Evolutionary conservation across 2,329 filamentous ascomycete genomes (phyloP), one percentile per base, ranked within the genome.

Genomic region (Botrytis cinerea): DNA sequence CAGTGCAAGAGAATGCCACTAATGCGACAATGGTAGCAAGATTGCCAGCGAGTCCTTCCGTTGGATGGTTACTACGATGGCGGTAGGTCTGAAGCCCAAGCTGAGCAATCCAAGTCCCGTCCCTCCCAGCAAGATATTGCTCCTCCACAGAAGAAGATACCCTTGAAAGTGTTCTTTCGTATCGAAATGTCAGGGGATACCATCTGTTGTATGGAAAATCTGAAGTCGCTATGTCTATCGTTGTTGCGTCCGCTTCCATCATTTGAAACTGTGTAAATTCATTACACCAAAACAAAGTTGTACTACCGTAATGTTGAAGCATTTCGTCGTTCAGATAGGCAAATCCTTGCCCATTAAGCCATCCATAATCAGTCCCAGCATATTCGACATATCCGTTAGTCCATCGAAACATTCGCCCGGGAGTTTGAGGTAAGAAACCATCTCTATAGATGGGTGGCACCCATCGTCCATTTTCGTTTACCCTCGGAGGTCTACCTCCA

Each of bases 341-440:
- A 60, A 51, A 72, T 12, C 68, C 45, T 18, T 64, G 28, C 25
- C 51, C 67, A 4, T 32, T 20, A 32, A 35, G 40, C 75, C 76
- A 77, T 25, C 18, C n/a, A 61, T 76, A 78, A 32, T 64, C 71
- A 16, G 3, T 5, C 18, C 28, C 48, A 16, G 73, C 75, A 46
- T 46, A n/a, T 35, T 32, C 76, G 22, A 78, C 57, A 22, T 40
- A 54, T 14, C 77, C 77, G 60, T 76, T 35, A 9, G 16, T 46
- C 79, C 79, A 80, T 67, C 78, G 75, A 63, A 76, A 80, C 7
- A 80, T 59, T n/a, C 67, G 5, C 18, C 77, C 77, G 16, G 74
- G 72, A 18, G 35, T 57, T 64, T 77, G 77, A 22, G 57, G 12
- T 5, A 60, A 45, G n/a, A 78, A 80, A 4, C 76, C 79, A 20